Evolutionary conservation across 441 rosid genomes (phyloP), one percentile per base, ranked within the genome.

Genomic region (Erysimum pusillum): DNA sequence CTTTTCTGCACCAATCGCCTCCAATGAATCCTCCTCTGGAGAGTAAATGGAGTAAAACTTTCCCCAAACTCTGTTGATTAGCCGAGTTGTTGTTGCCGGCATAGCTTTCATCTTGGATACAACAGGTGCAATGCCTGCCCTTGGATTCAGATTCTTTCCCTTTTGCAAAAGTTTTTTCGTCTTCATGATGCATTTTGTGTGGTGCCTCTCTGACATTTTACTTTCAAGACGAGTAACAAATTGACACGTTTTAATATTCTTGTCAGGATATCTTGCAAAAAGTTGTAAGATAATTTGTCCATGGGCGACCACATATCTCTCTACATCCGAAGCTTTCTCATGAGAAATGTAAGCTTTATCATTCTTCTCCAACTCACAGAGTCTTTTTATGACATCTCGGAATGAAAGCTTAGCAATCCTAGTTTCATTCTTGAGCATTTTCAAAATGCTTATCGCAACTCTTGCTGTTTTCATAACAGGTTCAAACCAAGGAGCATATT

Each of bases 51-150:
- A 87, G 77, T 85, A 91, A 80, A 69, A 90, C 58, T 90, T 90
- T 2, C 93, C 95, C 97, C 98, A 94, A 18, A 94, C 83, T 73
- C 90, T 87, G 69, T 90, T 90, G 62, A 94, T 85, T 17, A 94
- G 73, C 59, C 83, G 84, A 54, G 96, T 94, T 56, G 97, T 87
- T 25, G 97, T 94, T 7, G 97, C 97, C 69, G 79, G 91, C 94
- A 92, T 92, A 18, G 76, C 94, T 63, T 88, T 87, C 75, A 84
- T 88, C 70, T 81, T 90, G 36, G 95, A 90, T 49, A 60, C 46
- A 63, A 49, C 65, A 66, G 86, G 80, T 56, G 63, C 82, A 89
- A 92, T 83, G 9, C 82, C 82, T 61, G 88, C 88, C 80, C 89
- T 85, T 6, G 94, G 94, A 79, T 94, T 92, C 77, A 86, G 57